Evolutionary conservation across 805 yeast species (phyloP).

Genomic region (Saccharomyces jurei): DNA sequence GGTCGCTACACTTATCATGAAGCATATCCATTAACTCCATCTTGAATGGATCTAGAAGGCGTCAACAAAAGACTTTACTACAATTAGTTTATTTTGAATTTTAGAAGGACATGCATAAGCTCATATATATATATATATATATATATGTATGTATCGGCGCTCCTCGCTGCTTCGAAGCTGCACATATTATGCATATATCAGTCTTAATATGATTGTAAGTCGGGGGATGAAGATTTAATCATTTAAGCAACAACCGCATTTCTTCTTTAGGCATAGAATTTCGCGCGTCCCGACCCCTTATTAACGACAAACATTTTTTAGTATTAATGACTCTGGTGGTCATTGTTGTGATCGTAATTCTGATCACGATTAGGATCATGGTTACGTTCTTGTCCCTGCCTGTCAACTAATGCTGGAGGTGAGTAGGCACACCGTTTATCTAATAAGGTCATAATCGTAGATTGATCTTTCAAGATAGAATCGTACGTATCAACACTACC

Average conservation of each 20-base stretch:
- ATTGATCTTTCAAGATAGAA: constrained; percentile 18
- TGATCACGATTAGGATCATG: not conserved
- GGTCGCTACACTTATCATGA: not conserved
- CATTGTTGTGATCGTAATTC: not conserved
- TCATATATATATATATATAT: not conserved
- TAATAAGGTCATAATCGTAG: constrained; percentile 15
- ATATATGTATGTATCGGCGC: not conserved
- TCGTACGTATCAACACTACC: constrained; percentile 26
- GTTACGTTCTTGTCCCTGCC: too few relatives aligned
- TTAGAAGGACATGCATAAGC: not conserved
- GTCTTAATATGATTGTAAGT: not conserved
- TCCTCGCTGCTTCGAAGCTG: not conserved
- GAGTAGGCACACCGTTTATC: not conserved
- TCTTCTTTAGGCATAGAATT: not conserved
- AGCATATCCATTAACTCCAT: not conserved
- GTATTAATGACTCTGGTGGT: not conserved
- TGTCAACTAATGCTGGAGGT: not conserved
- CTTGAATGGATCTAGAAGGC: not conserved
- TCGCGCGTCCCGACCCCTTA: not conserved
- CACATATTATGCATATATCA: not conserved
- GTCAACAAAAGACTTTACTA: not conserved
- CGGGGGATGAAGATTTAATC: not conserved
- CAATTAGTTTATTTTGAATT: not conserved
- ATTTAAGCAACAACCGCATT: not conserved
- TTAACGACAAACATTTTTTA: not conserved